A percentile compares a stretch with the other conserved stretches of the same genome.
Evolutionary conservation across 768 basidiomycete genomes (phyloP).

Genomic region (Pleurotus cornucopiae): DNA sequence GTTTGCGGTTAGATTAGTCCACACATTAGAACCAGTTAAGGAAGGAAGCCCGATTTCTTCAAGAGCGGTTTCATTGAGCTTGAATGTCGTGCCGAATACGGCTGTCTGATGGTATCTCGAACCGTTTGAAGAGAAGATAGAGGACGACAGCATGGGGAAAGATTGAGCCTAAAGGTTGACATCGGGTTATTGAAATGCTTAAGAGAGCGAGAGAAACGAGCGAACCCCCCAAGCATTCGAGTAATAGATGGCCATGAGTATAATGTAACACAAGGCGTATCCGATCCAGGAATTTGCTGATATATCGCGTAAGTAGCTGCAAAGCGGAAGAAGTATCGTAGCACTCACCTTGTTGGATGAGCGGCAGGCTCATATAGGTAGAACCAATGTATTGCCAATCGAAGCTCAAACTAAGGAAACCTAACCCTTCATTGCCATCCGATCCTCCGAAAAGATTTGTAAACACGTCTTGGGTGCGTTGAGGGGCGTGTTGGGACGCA

Average conservation of each 20-base stretch:
- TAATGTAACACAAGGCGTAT: constrained; percentile 45
- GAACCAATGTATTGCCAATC: constrained; percentile 69
- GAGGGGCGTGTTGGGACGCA: constrained; percentile 43
- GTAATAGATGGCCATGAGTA: constrained; percentile 55
- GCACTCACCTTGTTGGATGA: constrained; percentile 48
- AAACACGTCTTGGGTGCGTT: constrained; percentile 41
- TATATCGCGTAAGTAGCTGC: background rate
- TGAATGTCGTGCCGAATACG: constrained; percentile 48
- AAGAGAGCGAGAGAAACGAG: background rate
- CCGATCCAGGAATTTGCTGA: constrained; percentile 56
- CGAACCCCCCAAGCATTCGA: constrained; percentile 58
- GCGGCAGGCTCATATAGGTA: constrained; percentile 43
- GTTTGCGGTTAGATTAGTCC: constrained; percentile 43
- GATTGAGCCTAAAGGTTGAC: constrained; percentile 34
- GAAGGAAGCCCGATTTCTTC: constrained; percentile 44
- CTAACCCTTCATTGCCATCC: constrained; percentile 65
- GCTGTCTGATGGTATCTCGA: constrained; percentile 48
- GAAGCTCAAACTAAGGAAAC: constrained; percentile 55
- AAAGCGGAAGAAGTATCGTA: background rate
- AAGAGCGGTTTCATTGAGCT: constrained; percentile 52
- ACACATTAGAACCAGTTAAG: constrained; percentile 50
- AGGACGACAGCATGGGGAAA: constrained; percentile 59
- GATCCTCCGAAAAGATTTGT: constrained; percentile 67
- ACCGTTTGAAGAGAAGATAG: constrained; percentile 52
- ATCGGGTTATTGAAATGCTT: background rate